phyloP scores from a whole-genome alignment of 176 grass and related monocot species.

The Musa beccarii region DNA sequence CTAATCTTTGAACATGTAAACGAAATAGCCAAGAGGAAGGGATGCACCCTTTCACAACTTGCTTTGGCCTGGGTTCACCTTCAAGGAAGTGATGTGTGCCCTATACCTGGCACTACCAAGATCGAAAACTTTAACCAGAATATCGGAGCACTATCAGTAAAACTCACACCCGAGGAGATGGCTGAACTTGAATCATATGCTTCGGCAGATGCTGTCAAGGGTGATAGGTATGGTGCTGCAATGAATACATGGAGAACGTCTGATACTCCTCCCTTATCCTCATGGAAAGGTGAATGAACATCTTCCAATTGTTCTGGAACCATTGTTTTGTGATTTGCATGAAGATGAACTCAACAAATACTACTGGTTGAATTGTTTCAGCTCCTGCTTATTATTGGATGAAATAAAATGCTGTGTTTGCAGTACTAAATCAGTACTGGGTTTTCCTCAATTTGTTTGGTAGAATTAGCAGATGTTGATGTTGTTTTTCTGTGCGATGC shows the following conservation, averaged over 20 bases:
- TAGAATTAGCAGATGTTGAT: too few relatives aligned
- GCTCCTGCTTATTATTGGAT: too few relatives aligned
- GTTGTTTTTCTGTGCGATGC: too few relatives aligned
- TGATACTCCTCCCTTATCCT: neutral
- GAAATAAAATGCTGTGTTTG: too few relatives aligned
- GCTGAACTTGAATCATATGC: slow-evolving; percentile 39
- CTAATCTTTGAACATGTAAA: slow-evolving; percentile 50
- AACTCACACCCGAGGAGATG: slow-evolving; percentile 41
- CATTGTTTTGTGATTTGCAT: too few relatives aligned
- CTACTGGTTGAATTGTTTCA: too few relatives aligned
- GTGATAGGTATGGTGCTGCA: neutral
- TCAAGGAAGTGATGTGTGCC: slow-evolving; percentile 50
- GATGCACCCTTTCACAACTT: slow-evolving; percentile 45
- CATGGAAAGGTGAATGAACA: neutral
- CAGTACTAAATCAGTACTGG: too few relatives aligned
- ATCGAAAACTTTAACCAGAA: slow-evolving; percentile 53
- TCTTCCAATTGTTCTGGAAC: too few relatives aligned
- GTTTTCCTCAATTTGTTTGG: too few relatives aligned
- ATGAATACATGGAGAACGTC: neutral
- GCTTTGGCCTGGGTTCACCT: slow-evolving; percentile 60
- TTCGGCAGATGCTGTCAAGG: neutral
- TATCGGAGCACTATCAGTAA: slow-evolving; percentile 37
- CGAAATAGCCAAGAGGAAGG: slow-evolving; percentile 36
- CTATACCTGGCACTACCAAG: slow-evolving; percentile 67
- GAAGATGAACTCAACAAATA: too few relatives aligned